Conservation (phyloP, 352 stramenopile genomes). For the Phytophthora melonis region DNA sequence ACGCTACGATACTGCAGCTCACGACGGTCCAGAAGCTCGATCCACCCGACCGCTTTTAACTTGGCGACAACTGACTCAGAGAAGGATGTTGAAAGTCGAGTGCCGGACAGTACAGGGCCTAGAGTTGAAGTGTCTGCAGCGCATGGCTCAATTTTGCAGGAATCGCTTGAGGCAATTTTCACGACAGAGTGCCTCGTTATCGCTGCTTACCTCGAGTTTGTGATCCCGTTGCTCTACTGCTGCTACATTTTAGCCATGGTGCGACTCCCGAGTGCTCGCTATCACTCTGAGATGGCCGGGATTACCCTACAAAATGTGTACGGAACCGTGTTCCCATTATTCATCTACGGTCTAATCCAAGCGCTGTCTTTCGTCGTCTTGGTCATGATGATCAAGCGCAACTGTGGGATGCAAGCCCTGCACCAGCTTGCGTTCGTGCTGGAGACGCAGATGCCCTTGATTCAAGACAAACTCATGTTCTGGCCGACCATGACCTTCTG, state of each 20-base stretch:
- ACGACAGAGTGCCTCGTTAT: slow-evolving; percentile 1
- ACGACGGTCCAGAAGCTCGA: slow-evolving; percentile 1
- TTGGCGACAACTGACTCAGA: background rate
- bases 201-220: slow-evolving; percentile 2
- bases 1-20: background rate
- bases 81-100: background rate
- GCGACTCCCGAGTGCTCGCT: background rate
- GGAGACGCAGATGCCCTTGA: slow-evolving; percentile 4
- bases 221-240: background rate
- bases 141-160: background rate
- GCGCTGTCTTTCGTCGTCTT: background rate
- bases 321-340: background rate
- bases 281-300: background rate
- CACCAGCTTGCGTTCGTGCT: background rate
- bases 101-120: background rate
- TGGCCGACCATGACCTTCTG: slow-evolving; percentile 3
- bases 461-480: slow-evolving; percentile 6
- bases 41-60: background rate
- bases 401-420: background rate
- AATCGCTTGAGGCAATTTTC: slow-evolving; percentile 1
- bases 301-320: background rate
- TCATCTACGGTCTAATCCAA: background rate
- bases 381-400: background rate
- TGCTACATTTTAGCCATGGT: background rate
- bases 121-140: background rate